A percentile compares a stretch with the other conserved stretches of the same genome.
Evolutionary conservation across 805 yeast species (phyloP).

Genomic region (Candida nanaspora): DNA sequence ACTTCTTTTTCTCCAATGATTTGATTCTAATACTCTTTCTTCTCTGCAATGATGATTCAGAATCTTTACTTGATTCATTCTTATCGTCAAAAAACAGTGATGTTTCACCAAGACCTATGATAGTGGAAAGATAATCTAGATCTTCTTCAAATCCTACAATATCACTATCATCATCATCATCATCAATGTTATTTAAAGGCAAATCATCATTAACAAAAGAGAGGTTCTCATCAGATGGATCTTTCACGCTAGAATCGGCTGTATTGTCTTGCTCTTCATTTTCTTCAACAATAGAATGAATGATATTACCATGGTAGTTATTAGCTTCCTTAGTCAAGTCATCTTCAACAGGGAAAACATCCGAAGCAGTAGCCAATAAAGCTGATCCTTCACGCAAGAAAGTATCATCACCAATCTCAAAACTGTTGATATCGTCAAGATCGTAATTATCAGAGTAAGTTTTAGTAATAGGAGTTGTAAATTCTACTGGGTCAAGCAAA

Average conservation of each 20-base stretch:
- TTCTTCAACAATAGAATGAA: too few relatives aligned
- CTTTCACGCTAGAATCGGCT: neutral
- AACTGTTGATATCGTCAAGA: slow-evolving; percentile 4
- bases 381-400: neutral
- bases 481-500: too few relatives aligned
- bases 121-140: slow-evolving; percentile 29
- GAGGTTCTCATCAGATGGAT: too few relatives aligned
- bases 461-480: neutral
- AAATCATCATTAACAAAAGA: too few relatives aligned
- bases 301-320: too few relatives aligned
- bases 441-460: neutral
- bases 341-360: neutral
- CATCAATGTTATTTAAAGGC: neutral
- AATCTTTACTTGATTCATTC: slow-evolving; percentile 5
- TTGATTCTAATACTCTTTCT: slow-evolving; percentile 27
- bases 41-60: slow-evolving; percentile 24
- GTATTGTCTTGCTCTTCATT: too few relatives aligned
- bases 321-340: too few relatives aligned
- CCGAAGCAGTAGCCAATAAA: neutral
- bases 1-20: slow-evolving; percentile 28
- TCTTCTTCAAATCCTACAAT: slow-evolving; percentile 17
- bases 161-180: neutral
- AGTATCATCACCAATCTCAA: slow-evolving; percentile 8
- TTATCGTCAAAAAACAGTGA: slow-evolving; percentile 21
- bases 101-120: slow-evolving; percentile 34